These are phyloP conservation scores for Magnaporthales sp. DNA, from an alignment of 2,329 filamentous ascomycete genomes.

Conservation along the genomic window DNA sequence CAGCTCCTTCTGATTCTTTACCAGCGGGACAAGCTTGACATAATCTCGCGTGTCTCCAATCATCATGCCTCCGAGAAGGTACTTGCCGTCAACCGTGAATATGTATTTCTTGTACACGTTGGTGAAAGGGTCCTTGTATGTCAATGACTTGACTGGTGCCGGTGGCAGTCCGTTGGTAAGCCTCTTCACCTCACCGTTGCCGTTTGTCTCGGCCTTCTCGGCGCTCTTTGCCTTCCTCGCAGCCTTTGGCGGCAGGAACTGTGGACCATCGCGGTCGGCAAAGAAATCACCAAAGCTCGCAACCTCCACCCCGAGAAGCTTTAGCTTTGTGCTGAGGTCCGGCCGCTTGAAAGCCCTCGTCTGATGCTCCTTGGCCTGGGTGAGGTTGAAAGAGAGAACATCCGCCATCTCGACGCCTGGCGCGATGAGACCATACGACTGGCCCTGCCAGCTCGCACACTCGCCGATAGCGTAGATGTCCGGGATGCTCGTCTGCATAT, in stretches of 20 bases:
- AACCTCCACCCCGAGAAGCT: conserved; percentile 82
- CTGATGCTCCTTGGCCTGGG: conserved; percentile 65
- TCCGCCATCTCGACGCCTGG: conserved; percentile 92
- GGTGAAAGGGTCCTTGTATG: conserved; percentile 81
- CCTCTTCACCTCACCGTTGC: conserved; percentile 30
- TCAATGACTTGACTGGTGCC: conserved; percentile 68
- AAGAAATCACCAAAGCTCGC: conserved; percentile 94
- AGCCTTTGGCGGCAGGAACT: conserved; percentile 51
- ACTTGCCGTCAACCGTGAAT: conserved; percentile 83
- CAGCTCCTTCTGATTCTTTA: conserved; percentile 72
- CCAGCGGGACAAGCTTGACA: conserved; percentile 78
- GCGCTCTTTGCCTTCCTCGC: conserved; percentile 25
- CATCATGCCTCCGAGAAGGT: conserved; percentile 93
- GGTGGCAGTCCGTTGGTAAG: conserved; percentile 46
- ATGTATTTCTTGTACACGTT: conserved; percentile 92
- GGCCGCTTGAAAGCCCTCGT: conserved; percentile 68
- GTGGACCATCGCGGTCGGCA: conserved; percentile 75
- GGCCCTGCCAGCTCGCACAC: conserved; percentile 80
- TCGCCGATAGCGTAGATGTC: conserved; percentile 85
- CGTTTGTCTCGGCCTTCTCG: conserved; percentile 21
- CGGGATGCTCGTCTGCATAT: conserved; percentile 59
- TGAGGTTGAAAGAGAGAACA: conserved; percentile 83
- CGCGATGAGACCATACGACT: conserved; percentile 82
- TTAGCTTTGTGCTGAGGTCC: conserved; percentile 85
- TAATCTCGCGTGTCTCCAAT: conserved; percentile 90